Percentiles rank a stretch among this genome's conserved stretches.
Evolutionary conservation across 192 early-diverging fungal species (phyloP).

Genomic region (Phycomyces blakesleeanus): DNA sequence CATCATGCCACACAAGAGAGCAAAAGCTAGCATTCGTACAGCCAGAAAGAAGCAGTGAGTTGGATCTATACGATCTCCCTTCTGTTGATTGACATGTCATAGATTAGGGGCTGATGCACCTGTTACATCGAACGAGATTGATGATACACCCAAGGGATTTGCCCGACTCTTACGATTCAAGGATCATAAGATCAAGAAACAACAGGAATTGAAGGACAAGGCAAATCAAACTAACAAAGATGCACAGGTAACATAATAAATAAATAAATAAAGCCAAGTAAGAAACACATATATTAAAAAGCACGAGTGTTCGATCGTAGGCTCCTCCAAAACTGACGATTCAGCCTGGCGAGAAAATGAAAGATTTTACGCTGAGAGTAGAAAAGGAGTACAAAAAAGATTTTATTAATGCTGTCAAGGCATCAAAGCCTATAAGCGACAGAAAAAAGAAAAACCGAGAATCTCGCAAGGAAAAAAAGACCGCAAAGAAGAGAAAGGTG

Average conservation of each 20-base stretch:
- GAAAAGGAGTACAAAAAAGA: conserved; percentile 39
- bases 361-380: conserved; percentile 43
- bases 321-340: conserved; percentile 8
- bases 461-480: conserved; percentile 43
- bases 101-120: conserved; percentile 31
- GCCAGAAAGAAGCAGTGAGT: conserved; percentile 20
- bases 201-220: conserved; percentile 16
- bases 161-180: conserved; percentile 38
- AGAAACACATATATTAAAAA: too few species aligned
- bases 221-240: conserved; percentile 3
- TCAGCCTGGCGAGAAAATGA: conserved; percentile 43
- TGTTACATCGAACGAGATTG: conserved; percentile 23
- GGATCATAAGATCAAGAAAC: conserved; percentile 26
- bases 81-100: too few species aligned
- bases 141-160: conserved; percentile 43
- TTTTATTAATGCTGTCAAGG: conserved; percentile 34
- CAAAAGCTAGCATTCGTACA: conserved; percentile 27
- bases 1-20: conserved; percentile 30
- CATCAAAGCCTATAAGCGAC: conserved; percentile 33
- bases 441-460: conserved; percentile 48
- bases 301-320: too few species aligned
- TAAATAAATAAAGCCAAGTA: too few species aligned
- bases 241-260: conserved; percentile 18
- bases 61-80: neutral
- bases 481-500: conserved; percentile 37